These are phyloP conservation scores for Xylaria sp. DNA, from an alignment of 495 filamentous ascomycete species.

Conservation along the genomic window DNA sequence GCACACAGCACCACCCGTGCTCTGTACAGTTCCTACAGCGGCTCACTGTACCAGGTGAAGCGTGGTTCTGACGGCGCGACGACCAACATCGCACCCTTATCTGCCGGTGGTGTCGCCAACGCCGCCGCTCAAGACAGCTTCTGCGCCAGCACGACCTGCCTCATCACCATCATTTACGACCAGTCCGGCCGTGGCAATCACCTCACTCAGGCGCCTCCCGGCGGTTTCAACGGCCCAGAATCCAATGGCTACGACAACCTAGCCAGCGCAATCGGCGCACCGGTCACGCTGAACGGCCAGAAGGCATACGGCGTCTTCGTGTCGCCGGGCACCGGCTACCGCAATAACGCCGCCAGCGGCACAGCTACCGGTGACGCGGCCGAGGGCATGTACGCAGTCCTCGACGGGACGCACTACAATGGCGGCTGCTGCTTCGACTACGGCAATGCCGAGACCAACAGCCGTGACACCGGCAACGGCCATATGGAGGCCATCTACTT, in stretches of 20 bases:
- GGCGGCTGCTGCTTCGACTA: conserved; percentile 67
- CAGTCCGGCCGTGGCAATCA: conserved; percentile 65
- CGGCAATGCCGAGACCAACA: conserved; percentile 64
- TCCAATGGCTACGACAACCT: conserved; percentile 61
- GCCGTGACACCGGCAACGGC: conserved; percentile 60
- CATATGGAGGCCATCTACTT: conserved; percentile 71
- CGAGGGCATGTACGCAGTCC: conserved; percentile 66
- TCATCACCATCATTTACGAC: conserved; percentile 67
- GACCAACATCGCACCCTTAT: conserved; percentile 54
- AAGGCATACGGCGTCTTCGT: conserved; percentile 67
- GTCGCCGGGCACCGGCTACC: conserved; percentile 62
- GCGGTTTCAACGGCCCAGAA: conserved; percentile 61
- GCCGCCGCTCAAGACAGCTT: conserved; percentile 63
- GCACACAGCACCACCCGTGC: conserved; percentile 68
- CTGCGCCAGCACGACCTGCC: conserved; percentile 62
- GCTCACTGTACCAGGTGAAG: conserved; percentile 62
- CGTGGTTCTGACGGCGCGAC: conserved; percentile 57
- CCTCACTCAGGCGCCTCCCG: conserved; percentile 62
- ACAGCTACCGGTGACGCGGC: conserved; percentile 59
- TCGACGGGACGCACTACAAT: conserved; percentile 68
- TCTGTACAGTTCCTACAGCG: conserved; percentile 57
- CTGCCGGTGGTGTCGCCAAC: conserved; percentile 62
- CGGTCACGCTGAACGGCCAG: conserved; percentile 62
- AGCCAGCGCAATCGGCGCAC: conserved; percentile 62
- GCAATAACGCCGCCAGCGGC: conserved; percentile 57